A percentile compares a stretch with the other conserved stretches of the same genome.
phyloP scores from a whole-genome alignment of 306 rosid genomes.

The Cucumis melo region DNA sequence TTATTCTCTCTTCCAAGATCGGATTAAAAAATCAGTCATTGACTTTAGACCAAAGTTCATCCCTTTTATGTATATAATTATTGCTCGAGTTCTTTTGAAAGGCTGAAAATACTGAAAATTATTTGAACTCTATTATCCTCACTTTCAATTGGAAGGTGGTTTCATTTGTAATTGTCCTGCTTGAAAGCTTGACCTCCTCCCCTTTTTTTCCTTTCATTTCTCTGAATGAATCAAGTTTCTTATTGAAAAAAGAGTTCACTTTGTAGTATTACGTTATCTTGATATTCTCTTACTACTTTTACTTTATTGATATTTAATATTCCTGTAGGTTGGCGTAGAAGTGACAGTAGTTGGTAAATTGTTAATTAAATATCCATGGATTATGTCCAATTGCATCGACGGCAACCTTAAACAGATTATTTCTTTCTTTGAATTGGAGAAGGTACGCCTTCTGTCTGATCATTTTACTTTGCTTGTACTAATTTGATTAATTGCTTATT shows the following conservation, averaged over 20 bases:
- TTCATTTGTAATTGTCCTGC: background rate
- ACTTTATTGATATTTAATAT: background rate
- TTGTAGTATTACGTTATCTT: background rate
- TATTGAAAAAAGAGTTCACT: background rate
- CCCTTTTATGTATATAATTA: too few relatives aligned
- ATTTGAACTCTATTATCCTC: too few relatives aligned
- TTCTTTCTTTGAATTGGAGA: slow-evolving; percentile 33
- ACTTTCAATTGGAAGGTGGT: too few relatives aligned
- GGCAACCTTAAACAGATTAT: slow-evolving; percentile 41
- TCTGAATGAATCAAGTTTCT: background rate
- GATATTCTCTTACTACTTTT: slow-evolving; percentile 3
- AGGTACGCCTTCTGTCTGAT: slow-evolving; percentile 30
- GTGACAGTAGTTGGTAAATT: slow-evolving; percentile 35
- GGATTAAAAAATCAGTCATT: too few relatives aligned
- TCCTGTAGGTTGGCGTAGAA: slow-evolving; percentile 39
- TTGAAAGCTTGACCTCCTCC: background rate
- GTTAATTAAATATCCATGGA: slow-evolving; percentile 70
- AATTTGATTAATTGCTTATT: background rate
- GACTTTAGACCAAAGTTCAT: too few relatives aligned
- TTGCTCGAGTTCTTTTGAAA: too few relatives aligned
- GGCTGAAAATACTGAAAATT: too few relatives aligned
- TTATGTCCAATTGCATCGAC: slow-evolving; percentile 54
- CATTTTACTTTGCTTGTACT: slow-evolving; percentile 5
- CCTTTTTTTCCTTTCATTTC: background rate
- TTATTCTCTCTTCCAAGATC: too few relatives aligned